These are phyloP conservation scores for Solanum lycopersicoides DNA, from an alignment of 257 asterid species.

Conservation along the genomic window DNA sequence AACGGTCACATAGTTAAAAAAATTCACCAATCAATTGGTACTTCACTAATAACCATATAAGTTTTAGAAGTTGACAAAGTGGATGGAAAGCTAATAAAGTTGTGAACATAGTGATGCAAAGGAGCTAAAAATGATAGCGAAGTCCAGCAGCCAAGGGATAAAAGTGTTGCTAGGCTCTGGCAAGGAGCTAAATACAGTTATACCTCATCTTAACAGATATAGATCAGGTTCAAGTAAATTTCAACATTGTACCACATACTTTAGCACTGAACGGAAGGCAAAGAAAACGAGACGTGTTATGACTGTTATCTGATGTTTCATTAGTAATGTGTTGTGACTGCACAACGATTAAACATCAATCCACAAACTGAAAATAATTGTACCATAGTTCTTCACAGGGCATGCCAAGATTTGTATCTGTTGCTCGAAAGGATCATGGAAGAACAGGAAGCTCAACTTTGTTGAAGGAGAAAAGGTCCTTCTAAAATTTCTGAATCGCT, in stretches of 20 bases:
- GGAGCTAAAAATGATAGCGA: background rate
- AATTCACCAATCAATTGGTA: background rate
- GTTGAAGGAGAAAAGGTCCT: conserved; percentile 45
- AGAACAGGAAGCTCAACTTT: conserved; percentile 59
- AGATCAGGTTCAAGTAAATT: background rate
- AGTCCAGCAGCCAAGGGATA: background rate
- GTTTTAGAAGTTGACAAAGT: background rate
- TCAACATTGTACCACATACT: background rate
- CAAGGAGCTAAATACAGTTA: background rate
- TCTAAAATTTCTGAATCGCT: background rate
- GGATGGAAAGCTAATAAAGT: background rate
- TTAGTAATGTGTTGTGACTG: background rate
- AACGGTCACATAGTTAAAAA: background rate
- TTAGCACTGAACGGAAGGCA: background rate
- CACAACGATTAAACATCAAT: background rate
- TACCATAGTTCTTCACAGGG: background rate
- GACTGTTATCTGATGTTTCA: background rate
- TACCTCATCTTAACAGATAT: background rate
- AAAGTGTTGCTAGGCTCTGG: background rate
- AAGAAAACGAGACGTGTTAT: background rate
- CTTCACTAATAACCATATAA: background rate
- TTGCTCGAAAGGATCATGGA: conserved; percentile 30
- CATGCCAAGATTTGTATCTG: background rate
- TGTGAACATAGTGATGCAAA: background rate
- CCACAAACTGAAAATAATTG: background rate